These are phyloP conservation scores for Apium graveolens DNA, from an alignment of 129 eudicot species.

Conservation along the genomic window DNA sequence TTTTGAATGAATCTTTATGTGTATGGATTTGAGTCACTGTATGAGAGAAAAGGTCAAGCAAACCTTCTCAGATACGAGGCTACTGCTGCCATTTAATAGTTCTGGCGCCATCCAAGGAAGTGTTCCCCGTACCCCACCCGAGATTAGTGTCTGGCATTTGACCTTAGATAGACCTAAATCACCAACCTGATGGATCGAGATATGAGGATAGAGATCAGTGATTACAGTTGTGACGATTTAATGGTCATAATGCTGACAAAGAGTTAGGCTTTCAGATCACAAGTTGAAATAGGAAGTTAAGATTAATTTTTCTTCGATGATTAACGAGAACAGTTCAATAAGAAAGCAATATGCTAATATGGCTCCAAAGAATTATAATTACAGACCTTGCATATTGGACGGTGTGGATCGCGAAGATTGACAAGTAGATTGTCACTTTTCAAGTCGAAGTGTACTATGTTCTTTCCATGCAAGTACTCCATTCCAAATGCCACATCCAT, in stretches of 20 bases:
- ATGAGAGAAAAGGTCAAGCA: not conserved
- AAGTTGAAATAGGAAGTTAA: not conserved
- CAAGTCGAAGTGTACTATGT: constrained; percentile 54
- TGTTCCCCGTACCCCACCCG: constrained; percentile 58
- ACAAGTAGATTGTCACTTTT: constrained; percentile 59
- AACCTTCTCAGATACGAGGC: constrained; percentile 45
- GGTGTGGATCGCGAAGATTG: constrained; percentile 50
- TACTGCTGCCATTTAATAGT: constrained; percentile 50
- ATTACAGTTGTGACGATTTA: not conserved
- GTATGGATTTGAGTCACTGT: not conserved
- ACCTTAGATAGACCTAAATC: constrained; percentile 55
- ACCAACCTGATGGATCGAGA: constrained; percentile 26
- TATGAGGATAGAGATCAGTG: not conserved
- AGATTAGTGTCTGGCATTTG: constrained; percentile 44
- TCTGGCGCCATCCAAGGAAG: constrained; percentile 74
- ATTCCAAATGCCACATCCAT: constrained; percentile 63
- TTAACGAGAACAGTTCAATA: not conserved
- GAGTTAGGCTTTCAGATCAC: not conserved
- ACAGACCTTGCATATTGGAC: constrained; percentile 57
- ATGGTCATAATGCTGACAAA: not conserved
- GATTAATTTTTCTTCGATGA: not conserved
- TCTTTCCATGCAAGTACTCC: constrained; percentile 55
- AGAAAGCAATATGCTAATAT: not conserved
- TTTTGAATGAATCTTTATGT: not conserved
- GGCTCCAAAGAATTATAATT: not conserved